Base-by-base conservation (phyloP, 1,139 yeast species). In the Suhomyces kunorum region DNA sequence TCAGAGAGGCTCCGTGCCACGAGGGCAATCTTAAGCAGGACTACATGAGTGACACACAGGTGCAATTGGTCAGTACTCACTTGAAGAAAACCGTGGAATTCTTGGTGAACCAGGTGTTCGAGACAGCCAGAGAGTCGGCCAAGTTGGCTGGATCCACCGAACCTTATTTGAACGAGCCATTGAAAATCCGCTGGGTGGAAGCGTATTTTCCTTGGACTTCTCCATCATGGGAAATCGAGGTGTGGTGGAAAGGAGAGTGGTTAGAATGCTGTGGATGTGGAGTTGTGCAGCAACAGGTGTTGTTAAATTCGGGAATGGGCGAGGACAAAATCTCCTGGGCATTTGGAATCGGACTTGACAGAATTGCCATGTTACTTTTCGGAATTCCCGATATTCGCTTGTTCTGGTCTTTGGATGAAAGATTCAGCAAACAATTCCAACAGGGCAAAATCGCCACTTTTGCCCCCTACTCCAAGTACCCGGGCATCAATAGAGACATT, bases 181-280 rank as follows among this genome's bases (percentile, higher is more conserved):
- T 94, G 49, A 83, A 79, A 57, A 87, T 90, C 12, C 76, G 98
- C 49, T 92, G 99, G 99, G 87, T 89, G 23, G 95, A 87, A 58
- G 96, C 95, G 0, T 88, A 83, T 55, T 92, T 92, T 68, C 99
- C 99, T 4, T 92, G 98, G 97, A 92, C 99, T 2, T 81, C 95
- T 1, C 99, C 99, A 6, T 87, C 96, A 24, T 92, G 96, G 92
- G 98, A 92, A 57, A 88, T 94, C 51, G 99, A 92, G 63, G 96
- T 92, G 5, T 90, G 95, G 94, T 94, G 98, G 98, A 87, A 90
- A 59, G 96, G 95, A 30, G 96, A 90, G 52, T 94, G 98, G 98
- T 72, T 92, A 30, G 99, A 92, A 66, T 83, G 96, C 61, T 88
- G 96, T 58, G 99, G 99, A 1, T 87, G 96, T 63, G 99, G 99